These are phyloP conservation scores for Russula olivacea DNA, from an alignment of 768 basidiomycete species.

Conservation along the genomic window DNA sequence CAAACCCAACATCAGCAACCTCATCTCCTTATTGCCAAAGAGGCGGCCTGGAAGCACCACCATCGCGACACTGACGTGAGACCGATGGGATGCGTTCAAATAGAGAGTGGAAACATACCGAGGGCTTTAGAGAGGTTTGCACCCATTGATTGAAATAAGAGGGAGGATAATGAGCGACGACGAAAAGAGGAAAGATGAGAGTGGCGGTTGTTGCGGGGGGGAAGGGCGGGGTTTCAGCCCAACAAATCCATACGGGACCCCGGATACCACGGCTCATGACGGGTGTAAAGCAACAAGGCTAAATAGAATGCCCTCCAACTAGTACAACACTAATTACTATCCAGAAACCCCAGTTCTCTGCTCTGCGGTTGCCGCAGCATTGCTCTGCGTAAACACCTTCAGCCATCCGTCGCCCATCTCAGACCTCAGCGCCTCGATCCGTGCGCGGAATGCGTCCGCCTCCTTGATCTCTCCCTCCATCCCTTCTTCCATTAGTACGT, in stretches of 20 bases:
- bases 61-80: constrained; percentile 8
- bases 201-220: constrained; percentile 6
- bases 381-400: constrained; percentile 73
- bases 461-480: constrained; percentile 38
- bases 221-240: background rate
- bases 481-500: constrained; percentile 27
- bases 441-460: constrained; percentile 67
- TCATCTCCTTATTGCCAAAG: constrained; percentile 99
- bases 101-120: constrained; percentile 39
- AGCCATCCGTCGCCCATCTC: constrained; percentile 92
- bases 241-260: background rate
- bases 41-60: constrained; percentile 61
- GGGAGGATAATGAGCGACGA: constrained; percentile 59
- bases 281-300: too few relatives aligned
- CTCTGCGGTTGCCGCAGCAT: constrained; percentile 19
- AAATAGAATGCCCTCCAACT: background rate
- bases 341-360: constrained; percentile 7
- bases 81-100: constrained; percentile 1
- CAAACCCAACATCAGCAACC: constrained; percentile 91
- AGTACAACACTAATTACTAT: background rate
- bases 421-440: constrained; percentile 73
- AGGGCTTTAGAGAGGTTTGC: constrained; percentile 82
- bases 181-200: constrained; percentile 27
- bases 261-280: background rate
- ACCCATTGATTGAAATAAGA: constrained; percentile 55